Evolutionary conservation across 257 asterid species (phyloP), one percentile per base, ranked within the genome.

Genomic region (Solanum ossicruentum): DNA sequence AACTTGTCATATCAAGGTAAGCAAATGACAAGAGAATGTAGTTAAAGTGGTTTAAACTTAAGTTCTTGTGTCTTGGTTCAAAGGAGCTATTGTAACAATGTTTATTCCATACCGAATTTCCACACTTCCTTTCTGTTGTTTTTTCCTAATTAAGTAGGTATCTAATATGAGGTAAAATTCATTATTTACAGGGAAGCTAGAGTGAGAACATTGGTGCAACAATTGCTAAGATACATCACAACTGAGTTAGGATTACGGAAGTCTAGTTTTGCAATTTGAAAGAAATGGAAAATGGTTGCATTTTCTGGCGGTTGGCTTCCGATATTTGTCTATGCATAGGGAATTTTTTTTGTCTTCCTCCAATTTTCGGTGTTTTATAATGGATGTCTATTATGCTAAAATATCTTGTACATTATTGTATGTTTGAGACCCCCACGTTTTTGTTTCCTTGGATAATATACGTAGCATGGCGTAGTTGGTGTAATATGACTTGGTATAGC

Each of bases 1-100:
- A 97, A 84, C 99, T 97, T 85, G 98, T 97, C 80, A 84, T 91
- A 85, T 94, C 99, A 85, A 93, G 99, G 99, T 97, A 93, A 65
- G 87, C 51, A 8, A 6, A 32, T 83, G 75, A 83, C 51, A 67
- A 82, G 61, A 77, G 81, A 70, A 83, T 69, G 73, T 89, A 65
- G 43, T 5, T 73, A 65, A 17, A 20, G 39, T 28, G 57, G 63
- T 69, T 55, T 2, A 23, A 52, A 26, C 17, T 39, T 49, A 10
- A n/a, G 32, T 66, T 36, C 51, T 47, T 57, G 32, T 60, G 49
- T 82, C n/a, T 28, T 66, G 41, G 79, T 83, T 66, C 12, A 56
- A 54, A 7, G 79, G 36, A 26, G 10, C 10, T 52, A 73, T 55
- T 54, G 49, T 18, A 65, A 60, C 28, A 36, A 10, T 26, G 28